These are phyloP conservation scores for Irpex rosettiformis DNA, from an alignment of 1,284 basidiomycete species.

Conservation along the genomic window DNA sequence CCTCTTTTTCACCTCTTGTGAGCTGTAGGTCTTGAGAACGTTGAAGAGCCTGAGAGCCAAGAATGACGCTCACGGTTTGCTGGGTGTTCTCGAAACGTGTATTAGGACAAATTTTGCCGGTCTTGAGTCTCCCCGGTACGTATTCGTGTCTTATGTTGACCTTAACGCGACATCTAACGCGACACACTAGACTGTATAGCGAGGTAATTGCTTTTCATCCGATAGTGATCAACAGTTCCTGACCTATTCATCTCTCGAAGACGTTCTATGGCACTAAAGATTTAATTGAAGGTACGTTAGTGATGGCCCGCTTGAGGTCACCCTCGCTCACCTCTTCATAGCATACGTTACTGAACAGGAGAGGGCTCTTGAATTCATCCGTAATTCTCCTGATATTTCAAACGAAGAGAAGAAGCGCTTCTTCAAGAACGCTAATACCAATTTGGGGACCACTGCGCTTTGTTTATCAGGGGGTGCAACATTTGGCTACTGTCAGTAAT, in stretches of 20 bases:
- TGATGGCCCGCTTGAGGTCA: too few species aligned
- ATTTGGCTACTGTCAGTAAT: slow-evolving; percentile 82
- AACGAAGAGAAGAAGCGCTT: slow-evolving; percentile 90
- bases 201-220: slow-evolving; percentile 51
- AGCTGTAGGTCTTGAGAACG: slow-evolving; percentile 58
- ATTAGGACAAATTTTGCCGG: slow-evolving; percentile 94
- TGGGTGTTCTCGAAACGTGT: slow-evolving; percentile 91
- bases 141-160: not conserved
- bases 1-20: not conserved
- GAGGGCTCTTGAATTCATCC: slow-evolving; percentile 69
- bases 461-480: slow-evolving; percentile 94
- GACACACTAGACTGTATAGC: slow-evolving; percentile 71
- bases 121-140: slow-evolving; percentile 77
- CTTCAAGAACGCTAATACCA: slow-evolving; percentile 86
- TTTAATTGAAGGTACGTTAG: slow-evolving; percentile 70
- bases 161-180: not conserved
- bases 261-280: slow-evolving; percentile 89
- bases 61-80: slow-evolving; percentile 80
- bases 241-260: slow-evolving; percentile 35
- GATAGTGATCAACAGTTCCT: slow-evolving; percentile 6
- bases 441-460: slow-evolving; percentile 87
- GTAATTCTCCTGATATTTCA: slow-evolving; percentile 69
- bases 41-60: slow-evolving; percentile 59
- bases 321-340: too few species aligned
- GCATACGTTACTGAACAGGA: slow-evolving; percentile 83